Base-by-base conservation (phyloP, 1,284 basidiomycete genomes). In the Kwoniella shivajii region DNA sequence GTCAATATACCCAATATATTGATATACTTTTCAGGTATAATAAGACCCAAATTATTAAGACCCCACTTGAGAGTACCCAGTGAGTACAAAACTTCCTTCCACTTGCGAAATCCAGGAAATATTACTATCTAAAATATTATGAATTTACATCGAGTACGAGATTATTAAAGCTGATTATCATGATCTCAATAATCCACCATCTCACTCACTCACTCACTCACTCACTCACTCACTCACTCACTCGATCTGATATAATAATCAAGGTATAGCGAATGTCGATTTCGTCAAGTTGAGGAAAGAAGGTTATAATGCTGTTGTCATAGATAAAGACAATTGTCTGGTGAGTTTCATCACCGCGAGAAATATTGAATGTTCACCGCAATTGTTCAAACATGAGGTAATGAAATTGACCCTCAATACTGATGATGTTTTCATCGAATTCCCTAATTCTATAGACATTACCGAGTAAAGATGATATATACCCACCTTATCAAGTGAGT, bases 241-340 rank as follows among this genome's bases (percentile, higher is more conserved):
- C 11, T 30, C n/a, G n/a, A n/a, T n/a, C n/a, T n/a, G n/a, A n/a
- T n/a, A n/a, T n/a, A n/a, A n/a, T n/a, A n/a, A n/a, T n/a, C n/a
- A 84, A 90, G 92, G 91, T 73, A 92, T 98, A 67, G 86, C 89
- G 76, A 83, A 89, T 63, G 81, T 98, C 66, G 87, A 97, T 76
- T 97, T 93, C 82, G 68, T 69, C n/a, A 86, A 86, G 14, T 80
- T 98, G 36, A 83, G 84, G 58, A 81, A 81, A 54, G 85, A 86
- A 16, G 93, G 94, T 1, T 93, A 92, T 68, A 85, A 87, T 44
- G 92, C 88, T 31, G 88, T 89, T 11, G 87, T 99, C 0, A 88
- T 97, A 65, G 95, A 98, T 84, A 98, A 97, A 80, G 95, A 99
- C 75, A 98, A 99, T 67, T 98, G 95, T 72, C 77, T 98, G 65